Evolutionary conservation across 805 yeast species (phyloP).

Genomic region (Lachancea kluyveri): DNA sequence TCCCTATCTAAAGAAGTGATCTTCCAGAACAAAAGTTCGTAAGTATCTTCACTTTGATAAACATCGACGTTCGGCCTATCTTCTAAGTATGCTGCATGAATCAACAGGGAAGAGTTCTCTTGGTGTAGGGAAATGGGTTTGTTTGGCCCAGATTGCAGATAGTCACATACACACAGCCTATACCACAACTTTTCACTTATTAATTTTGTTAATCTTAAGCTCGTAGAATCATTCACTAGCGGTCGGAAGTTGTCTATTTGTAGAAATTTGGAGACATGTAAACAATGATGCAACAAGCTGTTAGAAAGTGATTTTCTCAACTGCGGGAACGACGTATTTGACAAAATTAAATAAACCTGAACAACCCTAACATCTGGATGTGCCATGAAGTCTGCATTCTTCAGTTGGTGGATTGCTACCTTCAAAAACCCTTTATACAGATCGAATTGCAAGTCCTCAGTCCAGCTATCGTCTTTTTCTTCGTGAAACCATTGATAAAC

Average conservation of each 20-base stretch:
- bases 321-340: slow-evolving; percentile 19
- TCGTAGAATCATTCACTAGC: slow-evolving; percentile 19
- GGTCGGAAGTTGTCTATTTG: slow-evolving; percentile 19
- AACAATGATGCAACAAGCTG: slow-evolving; percentile 18
- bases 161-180: slow-evolving; percentile 22
- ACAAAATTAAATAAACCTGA: slow-evolving; percentile 23
- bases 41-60: slow-evolving; percentile 23
- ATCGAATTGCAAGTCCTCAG: slow-evolving; percentile 13
- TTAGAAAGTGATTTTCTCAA: slow-evolving; percentile 12
- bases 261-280: slow-evolving; percentile 21
- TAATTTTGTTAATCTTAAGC: slow-evolving; percentile 17
- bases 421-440: slow-evolving; percentile 14
- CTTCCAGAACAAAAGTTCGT: slow-evolving; percentile 28
- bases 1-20: slow-evolving; percentile 29
- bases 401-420: slow-evolving; percentile 14
- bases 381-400: slow-evolving; percentile 15
- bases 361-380: slow-evolving; percentile 25
- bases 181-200: slow-evolving; percentile 27
- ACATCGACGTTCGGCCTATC: slow-evolving; percentile 21
- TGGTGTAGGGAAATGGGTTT: slow-evolving; percentile 18
- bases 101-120: slow-evolving; percentile 23
- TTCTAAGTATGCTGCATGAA: slow-evolving; percentile 22
- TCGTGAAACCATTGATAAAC: slow-evolving; percentile 7
- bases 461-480: slow-evolving; percentile 9
- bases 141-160: slow-evolving; percentile 20